phyloP scores from a whole-genome alignment of 2,329 filamentous ascomycete genomes.

The Claviceps spartinae region DNA sequence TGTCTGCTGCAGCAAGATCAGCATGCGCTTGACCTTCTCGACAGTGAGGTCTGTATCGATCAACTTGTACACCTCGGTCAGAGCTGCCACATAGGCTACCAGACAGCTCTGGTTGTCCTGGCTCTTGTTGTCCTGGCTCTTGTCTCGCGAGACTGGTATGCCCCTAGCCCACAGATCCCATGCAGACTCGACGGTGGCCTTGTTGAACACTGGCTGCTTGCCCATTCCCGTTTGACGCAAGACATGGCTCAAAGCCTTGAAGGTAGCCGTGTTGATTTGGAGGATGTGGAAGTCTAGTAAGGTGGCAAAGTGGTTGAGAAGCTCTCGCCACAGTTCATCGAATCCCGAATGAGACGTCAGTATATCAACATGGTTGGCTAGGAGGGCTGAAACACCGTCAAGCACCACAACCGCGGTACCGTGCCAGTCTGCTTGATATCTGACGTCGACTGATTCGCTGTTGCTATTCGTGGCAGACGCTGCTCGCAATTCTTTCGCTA shows the following conservation, averaged over 20 bases:
- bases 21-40: constrained; percentile 51
- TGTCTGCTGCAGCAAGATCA: constrained; percentile 56
- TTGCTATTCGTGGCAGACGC: constrained; percentile 19
- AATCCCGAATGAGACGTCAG: constrained; percentile 56
- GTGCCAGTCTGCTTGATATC: constrained; percentile 47
- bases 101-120: constrained; percentile 67
- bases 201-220: constrained; percentile 30
- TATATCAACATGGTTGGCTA: constrained; percentile 63
- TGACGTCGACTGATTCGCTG: constrained; percentile 25
- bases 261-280: constrained; percentile 59
- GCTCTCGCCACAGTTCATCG: constrained; percentile 58
- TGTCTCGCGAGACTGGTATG: constrained; percentile 36
- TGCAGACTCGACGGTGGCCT: constrained; percentile 42
- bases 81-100: constrained; percentile 67
- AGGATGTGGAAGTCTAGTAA: constrained; percentile 50
- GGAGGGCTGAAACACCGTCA: constrained; percentile 56
- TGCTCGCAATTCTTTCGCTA: constrained; percentile 42
- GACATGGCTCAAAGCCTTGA: constrained; percentile 52
- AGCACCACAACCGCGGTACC: constrained; percentile 64
- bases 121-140: constrained; percentile 39
- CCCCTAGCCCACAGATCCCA: constrained; percentile 60
- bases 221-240: constrained; percentile 37
- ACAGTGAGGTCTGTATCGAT: constrained; percentile 50
- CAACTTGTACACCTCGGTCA: constrained; percentile 67
- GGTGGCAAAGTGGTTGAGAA: constrained; percentile 54